These are phyloP conservation scores for Trichoderma aggressivum DNA, from an alignment of 2,329 filamentous ascomycete species.

Conservation along the genomic window DNA sequence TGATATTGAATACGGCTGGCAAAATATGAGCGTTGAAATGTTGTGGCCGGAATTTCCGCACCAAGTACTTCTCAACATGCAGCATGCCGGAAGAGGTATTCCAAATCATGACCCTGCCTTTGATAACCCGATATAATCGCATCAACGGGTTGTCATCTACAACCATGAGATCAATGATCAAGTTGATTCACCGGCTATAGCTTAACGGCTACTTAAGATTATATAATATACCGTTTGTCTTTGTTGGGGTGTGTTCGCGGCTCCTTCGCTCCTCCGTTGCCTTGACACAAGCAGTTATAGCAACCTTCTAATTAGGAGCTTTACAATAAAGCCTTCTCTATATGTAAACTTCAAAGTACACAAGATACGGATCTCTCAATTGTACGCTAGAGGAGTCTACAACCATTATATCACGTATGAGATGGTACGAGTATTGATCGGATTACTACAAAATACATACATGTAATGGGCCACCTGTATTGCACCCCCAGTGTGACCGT, in stretches of 20 bases:
- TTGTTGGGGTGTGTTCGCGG: neutral
- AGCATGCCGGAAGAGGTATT: neutral
- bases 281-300: neutral
- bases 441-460: no score
- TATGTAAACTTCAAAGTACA: neutral
- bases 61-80: no score
- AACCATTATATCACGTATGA: no score
- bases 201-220: neutral
- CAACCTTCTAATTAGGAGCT: neutral
- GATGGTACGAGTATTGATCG: no score
- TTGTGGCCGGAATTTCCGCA: no score
- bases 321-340: neutral
- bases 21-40: neutral
- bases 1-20: neutral
- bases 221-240: neutral
- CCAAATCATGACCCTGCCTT: neutral
- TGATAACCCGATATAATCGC: neutral
- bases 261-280: rapidly evolving
- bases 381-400: neutral
- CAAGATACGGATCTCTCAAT: neutral
- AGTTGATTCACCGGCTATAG: neutral
- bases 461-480: no score
- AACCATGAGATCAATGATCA: neutral
- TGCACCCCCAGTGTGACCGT: neutral
- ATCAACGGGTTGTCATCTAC: neutral